Conservation (phyloP, 2,329 filamentous ascomycete genomes). For the Trichophyton schoenleinii region DNA sequence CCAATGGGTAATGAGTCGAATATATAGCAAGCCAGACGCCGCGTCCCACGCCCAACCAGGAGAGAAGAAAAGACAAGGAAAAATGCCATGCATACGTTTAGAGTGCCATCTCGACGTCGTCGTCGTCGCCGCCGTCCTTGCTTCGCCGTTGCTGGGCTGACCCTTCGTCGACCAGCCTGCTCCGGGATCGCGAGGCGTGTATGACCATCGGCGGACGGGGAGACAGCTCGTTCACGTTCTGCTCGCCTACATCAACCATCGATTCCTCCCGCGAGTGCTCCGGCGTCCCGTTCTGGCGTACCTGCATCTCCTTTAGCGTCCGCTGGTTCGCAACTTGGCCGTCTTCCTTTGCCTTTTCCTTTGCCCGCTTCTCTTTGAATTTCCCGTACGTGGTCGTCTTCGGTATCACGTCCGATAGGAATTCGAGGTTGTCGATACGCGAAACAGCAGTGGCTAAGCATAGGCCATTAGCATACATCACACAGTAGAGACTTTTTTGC, state of each 20-base stretch:
- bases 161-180: constrained; percentile 43
- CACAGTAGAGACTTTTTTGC: neutral
- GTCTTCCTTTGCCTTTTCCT: constrained; percentile 22
- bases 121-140: constrained; percentile 13
- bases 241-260: constrained; percentile 11
- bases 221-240: constrained; percentile 15
- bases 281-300: constrained; percentile 16
- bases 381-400: constrained; percentile 71
- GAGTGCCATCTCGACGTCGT: constrained; percentile 49
- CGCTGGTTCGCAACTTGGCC: constrained; percentile 29
- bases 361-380: constrained; percentile 49
- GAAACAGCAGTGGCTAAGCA: constrained; percentile 64
- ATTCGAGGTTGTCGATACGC: constrained; percentile 86
- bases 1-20: neutral
- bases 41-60: neutral
- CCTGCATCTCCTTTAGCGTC: constrained; percentile 21
- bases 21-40: neutral
- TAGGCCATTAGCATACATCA: neutral
- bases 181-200: constrained; percentile 29
- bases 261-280: constrained; percentile 15
- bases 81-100: constrained; percentile 26
- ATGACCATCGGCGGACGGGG: constrained; percentile 25
- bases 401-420: constrained; percentile 81
- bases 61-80: neutral
- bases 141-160: constrained; percentile 16